phyloP scores from a whole-genome alignment of 306 rosid species.

The Corylus heterophylla region DNA sequence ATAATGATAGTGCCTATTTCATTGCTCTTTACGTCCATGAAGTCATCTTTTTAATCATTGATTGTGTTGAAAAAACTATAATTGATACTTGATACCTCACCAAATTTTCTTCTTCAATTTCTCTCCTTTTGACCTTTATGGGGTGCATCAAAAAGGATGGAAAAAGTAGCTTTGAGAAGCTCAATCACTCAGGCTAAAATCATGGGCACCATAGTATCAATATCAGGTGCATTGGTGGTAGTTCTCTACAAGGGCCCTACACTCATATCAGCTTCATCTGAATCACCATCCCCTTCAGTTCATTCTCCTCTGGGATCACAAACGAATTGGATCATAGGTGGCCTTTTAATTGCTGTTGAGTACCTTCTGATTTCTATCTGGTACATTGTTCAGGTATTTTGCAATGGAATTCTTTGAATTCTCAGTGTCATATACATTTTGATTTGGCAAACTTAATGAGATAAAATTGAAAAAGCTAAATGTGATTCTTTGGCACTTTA shows the following conservation, averaged over 20 bases:
- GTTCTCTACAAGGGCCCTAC: slow-evolving; percentile 52
- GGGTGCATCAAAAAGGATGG: slow-evolving; percentile 46
- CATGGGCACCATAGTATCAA: slow-evolving; percentile 44
- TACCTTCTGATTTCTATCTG: slow-evolving; percentile 38
- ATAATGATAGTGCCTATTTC: neutral
- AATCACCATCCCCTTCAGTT: neutral
- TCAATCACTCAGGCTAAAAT: slow-evolving; percentile 50
- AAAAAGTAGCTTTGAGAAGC: slow-evolving; percentile 40
- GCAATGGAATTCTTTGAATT: neutral
- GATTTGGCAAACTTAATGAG: neutral
- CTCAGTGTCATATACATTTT: neutral
- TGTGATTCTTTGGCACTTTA: slow-evolving; percentile 9
- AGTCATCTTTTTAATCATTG: neutral
- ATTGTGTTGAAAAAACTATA: neutral
- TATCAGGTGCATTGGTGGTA: slow-evolving; percentile 54
- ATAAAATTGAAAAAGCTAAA: neutral
- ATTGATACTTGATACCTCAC: neutral
- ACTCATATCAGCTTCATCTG: slow-evolving; percentile 26
- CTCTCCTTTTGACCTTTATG: neutral
- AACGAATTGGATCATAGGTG: slow-evolving; percentile 51
- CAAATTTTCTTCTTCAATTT: neutral
- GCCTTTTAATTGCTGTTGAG: slow-evolving; percentile 34
- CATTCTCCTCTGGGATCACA: slow-evolving; percentile 24
- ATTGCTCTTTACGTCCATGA: neutral
- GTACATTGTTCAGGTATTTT: slow-evolving; percentile 50